These are phyloP conservation scores for Podospora sp. DNA, from an alignment of 495 filamentous ascomycete genomes.

Conservation along the genomic window DNA sequence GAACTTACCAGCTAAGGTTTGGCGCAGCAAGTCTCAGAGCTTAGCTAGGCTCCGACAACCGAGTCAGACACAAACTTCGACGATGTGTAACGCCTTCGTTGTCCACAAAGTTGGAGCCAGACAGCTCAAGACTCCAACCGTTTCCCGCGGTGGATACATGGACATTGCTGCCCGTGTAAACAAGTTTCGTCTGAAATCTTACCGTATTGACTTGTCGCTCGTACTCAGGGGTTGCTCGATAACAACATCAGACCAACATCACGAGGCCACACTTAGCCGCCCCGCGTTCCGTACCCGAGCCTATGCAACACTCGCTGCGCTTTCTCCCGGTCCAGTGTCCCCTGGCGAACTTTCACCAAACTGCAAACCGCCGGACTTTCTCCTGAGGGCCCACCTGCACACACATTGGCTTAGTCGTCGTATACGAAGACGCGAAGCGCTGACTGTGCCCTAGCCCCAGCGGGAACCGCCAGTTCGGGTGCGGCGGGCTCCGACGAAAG, in stretches of 20 bases:
- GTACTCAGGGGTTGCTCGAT: too few species aligned
- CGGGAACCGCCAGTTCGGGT: not conserved
- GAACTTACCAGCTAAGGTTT: not conserved
- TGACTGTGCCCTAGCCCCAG: not conserved
- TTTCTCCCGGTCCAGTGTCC: not conserved
- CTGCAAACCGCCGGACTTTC: not conserved
- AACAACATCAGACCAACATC: not conserved
- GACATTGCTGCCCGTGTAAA: too few species aligned
- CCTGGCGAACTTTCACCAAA: not conserved
- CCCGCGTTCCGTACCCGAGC: not conserved
- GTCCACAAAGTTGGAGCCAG: not conserved
- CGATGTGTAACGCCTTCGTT: not conserved
- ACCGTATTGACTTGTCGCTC: too few species aligned
- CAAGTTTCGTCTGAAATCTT: too few species aligned
- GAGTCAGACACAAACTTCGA: not conserved
- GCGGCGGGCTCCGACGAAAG: not conserved
- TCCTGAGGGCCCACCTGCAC: not conserved
- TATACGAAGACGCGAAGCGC: not conserved
- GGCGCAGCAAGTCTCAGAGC: not conserved
- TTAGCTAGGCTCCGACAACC: not conserved
- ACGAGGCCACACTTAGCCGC: not conserved
- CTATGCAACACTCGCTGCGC: not conserved
- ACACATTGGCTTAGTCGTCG: not conserved
- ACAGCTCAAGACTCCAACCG: not conserved
- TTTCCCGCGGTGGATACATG: not conserved